Conservation (phyloP, 345 rosid genomes). For the Sisymbrium altissimum region DNA sequence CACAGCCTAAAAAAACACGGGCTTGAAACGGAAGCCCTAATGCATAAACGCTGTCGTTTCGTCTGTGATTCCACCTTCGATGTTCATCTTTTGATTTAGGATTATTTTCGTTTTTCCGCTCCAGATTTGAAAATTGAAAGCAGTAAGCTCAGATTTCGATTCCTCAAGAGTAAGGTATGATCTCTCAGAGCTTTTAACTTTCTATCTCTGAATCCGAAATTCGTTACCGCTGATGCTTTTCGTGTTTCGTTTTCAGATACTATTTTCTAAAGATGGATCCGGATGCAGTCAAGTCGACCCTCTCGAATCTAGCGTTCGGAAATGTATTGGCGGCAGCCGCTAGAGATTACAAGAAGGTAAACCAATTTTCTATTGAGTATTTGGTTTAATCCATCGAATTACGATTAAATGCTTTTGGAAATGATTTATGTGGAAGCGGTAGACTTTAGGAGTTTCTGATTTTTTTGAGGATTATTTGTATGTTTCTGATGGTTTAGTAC, state of each 20-base stretch:
- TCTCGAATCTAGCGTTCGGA: constrained; percentile 83
- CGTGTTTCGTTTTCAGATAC: constrained; percentile 2
- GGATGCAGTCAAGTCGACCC: constrained; percentile 78
- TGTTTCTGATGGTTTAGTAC: constrained; percentile 10
- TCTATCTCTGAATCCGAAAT: not conserved
- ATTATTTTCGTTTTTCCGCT: not conserved
- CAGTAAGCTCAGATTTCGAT: not conserved
- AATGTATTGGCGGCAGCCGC: constrained; percentile 99
- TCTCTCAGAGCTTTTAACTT: not conserved
- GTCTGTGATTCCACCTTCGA: not conserved
- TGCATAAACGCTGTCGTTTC: constrained; percentile 4
- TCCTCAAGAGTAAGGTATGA: constrained; percentile 21
- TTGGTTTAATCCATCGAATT: not conserved
- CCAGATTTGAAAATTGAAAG: constrained; percentile 24
- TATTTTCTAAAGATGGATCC: constrained; percentile 61
- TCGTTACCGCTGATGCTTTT: not conserved
- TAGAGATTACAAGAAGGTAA: constrained; percentile 84
- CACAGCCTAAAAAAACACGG: not conserved
- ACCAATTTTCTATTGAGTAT: not conserved
- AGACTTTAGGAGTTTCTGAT: not conserved
- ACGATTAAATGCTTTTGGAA: not conserved
- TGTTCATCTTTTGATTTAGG: constrained; percentile 1
- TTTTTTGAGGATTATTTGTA: not conserved
- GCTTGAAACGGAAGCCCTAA: not conserved
- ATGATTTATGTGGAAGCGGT: not conserved